Percentiles rank a stretch among this genome's conserved stretches.
phyloP scores from a whole-genome alignment of 1,284 basidiomycete genomes.

The Cerrena zonata region DNA sequence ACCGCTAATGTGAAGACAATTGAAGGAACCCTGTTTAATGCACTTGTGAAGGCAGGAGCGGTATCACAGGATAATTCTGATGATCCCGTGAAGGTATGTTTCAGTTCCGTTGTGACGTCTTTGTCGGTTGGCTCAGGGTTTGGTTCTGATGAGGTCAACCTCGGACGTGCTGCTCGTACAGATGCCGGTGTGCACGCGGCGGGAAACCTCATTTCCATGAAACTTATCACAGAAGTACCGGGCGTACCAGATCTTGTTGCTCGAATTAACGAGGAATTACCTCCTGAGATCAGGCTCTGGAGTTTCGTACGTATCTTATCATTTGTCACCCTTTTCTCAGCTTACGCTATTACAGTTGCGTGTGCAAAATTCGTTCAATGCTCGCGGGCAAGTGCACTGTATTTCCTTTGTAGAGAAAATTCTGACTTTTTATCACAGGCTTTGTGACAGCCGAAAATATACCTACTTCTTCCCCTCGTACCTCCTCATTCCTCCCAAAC shows the following conservation, averaged over 20 bases:
- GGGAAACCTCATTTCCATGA: conserved; percentile 88
- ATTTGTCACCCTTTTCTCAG: conserved; percentile 1
- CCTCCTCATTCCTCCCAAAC: conserved; percentile 86
- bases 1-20: conserved; percentile 71
- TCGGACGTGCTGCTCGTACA: conserved; percentile 88
- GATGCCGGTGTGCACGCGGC: conserved; percentile 98
- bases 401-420: conserved; percentile 4
- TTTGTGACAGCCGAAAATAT: conserved; percentile 92
- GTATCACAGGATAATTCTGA: conserved; percentile 90
- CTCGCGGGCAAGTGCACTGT: conserved; percentile 61
- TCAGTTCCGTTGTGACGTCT: too few species aligned
- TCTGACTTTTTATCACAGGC: conserved; percentile 37
- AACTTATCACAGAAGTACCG: conserved; percentile 78
- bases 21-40: conserved; percentile 86
- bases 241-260: conserved; percentile 66
- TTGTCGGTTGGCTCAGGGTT: too few species aligned
- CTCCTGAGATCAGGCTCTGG: conserved; percentile 91
- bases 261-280: conserved; percentile 83
- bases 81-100: conserved; percentile 77
- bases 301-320: conserved; percentile 52
- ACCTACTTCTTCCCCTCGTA: conserved; percentile 97
- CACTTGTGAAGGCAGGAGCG: conserved; percentile 83
- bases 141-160: conserved; percentile 74
- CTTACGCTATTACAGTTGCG: conserved; percentile 43
- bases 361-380: conserved; percentile 89